phyloP scores from a whole-genome alignment of 805 yeast species.

The Vanderwaltozyma verrucispora region DNA sequence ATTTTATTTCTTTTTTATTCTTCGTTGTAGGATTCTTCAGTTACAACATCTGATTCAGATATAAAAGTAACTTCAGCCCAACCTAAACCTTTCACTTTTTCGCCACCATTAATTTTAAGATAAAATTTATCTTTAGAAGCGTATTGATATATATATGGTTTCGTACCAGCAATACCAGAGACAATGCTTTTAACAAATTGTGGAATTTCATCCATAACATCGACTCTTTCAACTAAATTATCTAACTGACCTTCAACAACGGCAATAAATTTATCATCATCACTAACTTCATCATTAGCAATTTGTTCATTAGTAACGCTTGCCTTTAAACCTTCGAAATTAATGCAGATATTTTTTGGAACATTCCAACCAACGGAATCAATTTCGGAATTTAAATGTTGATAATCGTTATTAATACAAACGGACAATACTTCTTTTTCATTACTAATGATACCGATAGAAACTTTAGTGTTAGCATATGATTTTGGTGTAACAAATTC shows the following conservation, averaged over 20 bases:
- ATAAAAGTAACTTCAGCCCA: conserved; percentile 31
- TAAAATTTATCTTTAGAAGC: conserved; percentile 38
- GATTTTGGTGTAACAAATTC: conserved; percentile 92
- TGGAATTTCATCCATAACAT: conserved; percentile 96
- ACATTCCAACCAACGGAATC: conserved; percentile 92
- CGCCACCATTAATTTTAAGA: conserved; percentile 15
- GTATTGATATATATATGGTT: conserved; percentile 94
- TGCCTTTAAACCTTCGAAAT: conserved; percentile 40
- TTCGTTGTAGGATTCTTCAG: conserved; percentile 14
- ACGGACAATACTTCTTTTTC: conserved; percentile 54
- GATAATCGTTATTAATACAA: conserved; percentile 53
- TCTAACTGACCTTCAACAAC: conserved; percentile 50
- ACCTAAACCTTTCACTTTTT: conserved; percentile 19
- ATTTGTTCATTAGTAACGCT: conserved; percentile 35
- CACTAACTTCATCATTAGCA: conserved; percentile 18
- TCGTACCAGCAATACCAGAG: conserved; percentile 89
- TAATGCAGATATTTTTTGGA: conserved; percentile 59
- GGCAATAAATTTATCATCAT: conserved; percentile 34
- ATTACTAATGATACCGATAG: conserved; percentile 63
- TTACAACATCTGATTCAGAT: conserved; percentile 22
- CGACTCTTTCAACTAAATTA: conserved; percentile 76
- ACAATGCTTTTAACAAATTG: conserved; percentile 88
- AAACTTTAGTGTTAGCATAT: conserved; percentile 73
- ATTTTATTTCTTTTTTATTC: not conserved
- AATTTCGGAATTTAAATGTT: conserved; percentile 42